Percentiles rank a stretch among this genome's conserved stretches.
Conservation (phyloP, 352 stramenopile genomes). For the Pythium folliculosum region DNA sequence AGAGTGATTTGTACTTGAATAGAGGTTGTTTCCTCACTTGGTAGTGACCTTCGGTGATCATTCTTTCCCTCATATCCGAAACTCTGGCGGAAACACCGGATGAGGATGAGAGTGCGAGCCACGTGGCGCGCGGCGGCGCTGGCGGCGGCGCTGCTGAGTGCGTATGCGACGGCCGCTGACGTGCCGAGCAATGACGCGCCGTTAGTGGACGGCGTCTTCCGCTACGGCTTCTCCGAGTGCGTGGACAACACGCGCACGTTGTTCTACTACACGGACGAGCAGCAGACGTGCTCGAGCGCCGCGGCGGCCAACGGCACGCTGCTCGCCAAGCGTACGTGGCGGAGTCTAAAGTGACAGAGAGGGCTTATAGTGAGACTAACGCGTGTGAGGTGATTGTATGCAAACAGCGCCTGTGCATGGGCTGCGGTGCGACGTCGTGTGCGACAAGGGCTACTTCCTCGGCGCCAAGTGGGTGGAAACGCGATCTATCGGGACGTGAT, state of each 20-base stretch:
- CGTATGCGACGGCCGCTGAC: not conserved
- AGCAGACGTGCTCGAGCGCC: slow-evolving; percentile 48
- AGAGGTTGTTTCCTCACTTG: not conserved
- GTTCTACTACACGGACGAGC: slow-evolving; percentile 68
- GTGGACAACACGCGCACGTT: slow-evolving; percentile 74
- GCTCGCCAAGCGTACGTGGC: slow-evolving; percentile 51
- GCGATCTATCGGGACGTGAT: not conserved
- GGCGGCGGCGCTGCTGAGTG: not conserved
- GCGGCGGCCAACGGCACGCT: slow-evolving; percentile 23
- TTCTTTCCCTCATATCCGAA: not conserved
- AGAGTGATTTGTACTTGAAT: not conserved
- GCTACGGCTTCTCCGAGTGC: slow-evolving; percentile 82
- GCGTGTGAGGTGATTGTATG: not conserved
- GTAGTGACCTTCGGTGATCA: slow-evolving; percentile 12
- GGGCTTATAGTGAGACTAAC: too few relatives aligned
- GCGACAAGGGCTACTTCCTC: slow-evolving; percentile 69
- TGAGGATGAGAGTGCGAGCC: not conserved
- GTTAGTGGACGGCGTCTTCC: slow-evolving; percentile 29
- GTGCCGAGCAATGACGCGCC: not conserved
- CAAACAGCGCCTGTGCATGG: slow-evolving; percentile 60
- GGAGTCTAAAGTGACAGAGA: too few relatives aligned
- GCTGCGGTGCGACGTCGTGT: slow-evolving; percentile 73
- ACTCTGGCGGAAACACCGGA: not conserved
- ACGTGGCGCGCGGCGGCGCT: slow-evolving; percentile 15
- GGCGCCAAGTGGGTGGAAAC: slow-evolving; percentile 67